These are phyloP conservation scores for Lipomyces yamadae DNA, from an alignment of 805 yeast species.

Conservation along the genomic window DNA sequence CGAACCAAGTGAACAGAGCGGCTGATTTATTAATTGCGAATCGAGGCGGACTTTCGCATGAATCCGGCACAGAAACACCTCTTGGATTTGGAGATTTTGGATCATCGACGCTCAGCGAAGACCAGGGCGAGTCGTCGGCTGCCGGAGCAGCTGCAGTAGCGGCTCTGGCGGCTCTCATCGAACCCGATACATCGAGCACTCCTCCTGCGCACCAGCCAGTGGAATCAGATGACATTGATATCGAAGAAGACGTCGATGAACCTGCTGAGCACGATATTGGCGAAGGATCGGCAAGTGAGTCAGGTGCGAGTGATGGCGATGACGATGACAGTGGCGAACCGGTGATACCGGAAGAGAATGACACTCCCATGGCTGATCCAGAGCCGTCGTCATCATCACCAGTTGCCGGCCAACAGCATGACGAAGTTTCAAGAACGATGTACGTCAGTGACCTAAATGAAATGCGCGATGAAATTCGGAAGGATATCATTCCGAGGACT, in stretches of 20 bases:
- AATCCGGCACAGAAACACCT: not conserved
- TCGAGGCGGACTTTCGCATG: not conserved
- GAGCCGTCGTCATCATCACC: not conserved
- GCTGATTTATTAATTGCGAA: slow-evolving; percentile 7
- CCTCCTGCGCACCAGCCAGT: not conserved
- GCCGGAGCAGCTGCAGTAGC: not conserved
- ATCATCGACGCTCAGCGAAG: not conserved
- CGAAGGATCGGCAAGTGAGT: slow-evolving; percentile 1
- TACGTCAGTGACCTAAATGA: slow-evolving; percentile 36
- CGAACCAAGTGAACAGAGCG: slow-evolving; percentile 5
- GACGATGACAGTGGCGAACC: not conserved
- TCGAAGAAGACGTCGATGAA: not conserved
- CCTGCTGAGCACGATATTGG: not conserved
- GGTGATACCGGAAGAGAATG: not conserved
- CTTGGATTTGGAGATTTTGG: not conserved
- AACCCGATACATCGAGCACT: not conserved
- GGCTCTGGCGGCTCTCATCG: not conserved
- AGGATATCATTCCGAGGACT: slow-evolving; percentile 33
- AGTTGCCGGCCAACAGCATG: not conserved
- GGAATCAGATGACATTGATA: not conserved
- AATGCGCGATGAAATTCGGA: slow-evolving; percentile 37
- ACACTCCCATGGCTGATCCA: slow-evolving; percentile 10
- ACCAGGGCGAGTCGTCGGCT: not conserved
- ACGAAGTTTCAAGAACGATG: not conserved
- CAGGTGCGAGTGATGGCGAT: not conserved